Base-by-base conservation (phyloP, 2,329 filamentous ascomycete species). In the Epicoccum nigrum region DNA sequence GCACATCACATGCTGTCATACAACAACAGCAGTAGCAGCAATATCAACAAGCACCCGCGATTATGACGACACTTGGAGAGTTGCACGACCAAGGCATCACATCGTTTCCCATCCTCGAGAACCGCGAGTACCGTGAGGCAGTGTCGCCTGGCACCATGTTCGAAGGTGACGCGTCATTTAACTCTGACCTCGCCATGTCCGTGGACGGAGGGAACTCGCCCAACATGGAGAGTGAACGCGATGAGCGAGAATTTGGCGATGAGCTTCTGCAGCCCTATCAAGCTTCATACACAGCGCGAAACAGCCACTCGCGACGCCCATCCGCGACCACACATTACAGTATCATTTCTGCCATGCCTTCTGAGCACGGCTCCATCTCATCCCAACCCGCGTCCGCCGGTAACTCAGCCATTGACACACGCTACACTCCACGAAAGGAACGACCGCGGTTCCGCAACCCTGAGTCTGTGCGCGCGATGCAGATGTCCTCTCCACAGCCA, bases 391-490 rank as follows among this genome's bases (percentile, higher is more conserved):
- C 58, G 16, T 42, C 59, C n/a, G 62, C 65, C 19, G 58, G 59
- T 31, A 64, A 56, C 38, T 49, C 67, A 45, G 55, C 43, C 38
- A 58, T 67, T 51, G 63, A 69, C 20, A 62, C 65, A 20, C 78
- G 82, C 2, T 82, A 81, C n/a, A 76, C 81, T 17, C 82, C 86
- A 45, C 79, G 80, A 7, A 83, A 82, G 7, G 79, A 81, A 7
- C 81, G 87, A 2, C 83, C 85, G 4, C 81, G 83, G 1, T 90
- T 91, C 68, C 81, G 87, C 39, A 87, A 87, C 11, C 83, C 87
- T 0, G 87, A 86, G 1, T 86, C 85, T 11, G 83, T 90, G 7
- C 84, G 85, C 41, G 85, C 86, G 1, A 80, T 90, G 74, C 88
- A 90, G 59, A 88, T 90, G 85, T 81, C 82, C 2, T 89, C 86